phyloP scores from a whole-genome alignment of 2,329 filamentous ascomycete species.

The Stylonectria norvegica region DNA sequence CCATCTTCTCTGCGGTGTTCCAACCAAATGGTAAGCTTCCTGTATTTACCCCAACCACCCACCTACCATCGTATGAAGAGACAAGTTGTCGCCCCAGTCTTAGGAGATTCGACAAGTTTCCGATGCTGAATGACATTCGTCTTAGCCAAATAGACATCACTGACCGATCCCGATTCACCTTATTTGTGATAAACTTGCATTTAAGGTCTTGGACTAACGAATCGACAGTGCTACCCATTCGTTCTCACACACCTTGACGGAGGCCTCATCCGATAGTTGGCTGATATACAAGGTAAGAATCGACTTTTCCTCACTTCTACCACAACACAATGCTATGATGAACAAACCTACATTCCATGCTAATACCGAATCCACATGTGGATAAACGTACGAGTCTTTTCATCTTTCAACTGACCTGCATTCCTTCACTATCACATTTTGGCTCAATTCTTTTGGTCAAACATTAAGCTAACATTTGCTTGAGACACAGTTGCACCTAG shows the following conservation, averaged over 20 bases:
- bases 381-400: constrained; percentile 72
- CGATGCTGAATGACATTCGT: constrained; percentile 48
- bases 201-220: too few relatives aligned
- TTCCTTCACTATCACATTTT: constrained; percentile 22
- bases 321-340: constrained; percentile 53
- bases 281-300: constrained; percentile 30
- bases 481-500: constrained; percentile 19
- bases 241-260: too few relatives aligned
- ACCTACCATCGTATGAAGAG: constrained; percentile 38
- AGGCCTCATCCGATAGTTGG: too few relatives aligned
- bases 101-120: constrained; percentile 47
- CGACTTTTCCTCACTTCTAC: constrained; percentile 17
- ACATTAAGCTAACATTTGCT: constrained; percentile 22
- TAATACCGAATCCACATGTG: constrained; percentile 70
- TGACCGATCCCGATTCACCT: constrained; percentile 34
- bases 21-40: constrained; percentile 4
- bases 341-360: constrained; percentile 68
- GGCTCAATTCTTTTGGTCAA: constrained; percentile 11
- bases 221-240: too few relatives aligned
- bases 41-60: not conserved
- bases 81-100: constrained; percentile 50
- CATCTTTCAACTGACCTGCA: constrained; percentile 75
- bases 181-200: too few relatives aligned
- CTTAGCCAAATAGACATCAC: constrained; percentile 56
- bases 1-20: too few relatives aligned